A percentile compares a stretch with the other conserved stretches of the same genome.
Evolutionary conservation across 345 rosid species (phyloP).

Genomic region (Citrus sinensis): DNA sequence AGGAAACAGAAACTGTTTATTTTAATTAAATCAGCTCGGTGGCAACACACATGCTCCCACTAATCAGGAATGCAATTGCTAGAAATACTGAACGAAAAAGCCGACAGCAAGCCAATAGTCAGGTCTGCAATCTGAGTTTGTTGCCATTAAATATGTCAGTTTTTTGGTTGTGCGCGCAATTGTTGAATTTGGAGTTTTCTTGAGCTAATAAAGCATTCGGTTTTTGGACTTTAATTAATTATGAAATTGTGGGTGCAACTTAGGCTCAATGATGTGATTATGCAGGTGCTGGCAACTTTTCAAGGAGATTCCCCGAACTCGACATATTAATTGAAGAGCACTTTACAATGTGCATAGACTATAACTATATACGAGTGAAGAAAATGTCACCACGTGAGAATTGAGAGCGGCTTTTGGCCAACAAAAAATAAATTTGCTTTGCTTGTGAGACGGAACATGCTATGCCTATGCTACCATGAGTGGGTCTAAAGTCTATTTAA

Average conservation of each 20-base stretch:
- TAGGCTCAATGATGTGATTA: background rate
- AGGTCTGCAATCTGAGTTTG: background rate
- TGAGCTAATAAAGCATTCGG: background rate
- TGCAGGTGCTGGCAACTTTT: background rate
- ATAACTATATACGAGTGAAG: background rate
- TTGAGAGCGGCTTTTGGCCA: no score
- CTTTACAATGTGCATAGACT: background rate
- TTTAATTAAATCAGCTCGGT: background rate
- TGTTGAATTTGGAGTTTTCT: background rate
- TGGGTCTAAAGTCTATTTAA: background rate
- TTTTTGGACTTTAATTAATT: background rate
- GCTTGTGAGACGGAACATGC: background rate
- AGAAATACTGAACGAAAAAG: background rate
- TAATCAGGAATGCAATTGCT: constrained; percentile 7
- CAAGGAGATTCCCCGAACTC: background rate
- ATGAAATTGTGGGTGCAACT: background rate
- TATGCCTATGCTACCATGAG: no score
- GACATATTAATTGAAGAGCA: background rate
- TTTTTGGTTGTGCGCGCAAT: background rate
- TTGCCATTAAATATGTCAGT: background rate
- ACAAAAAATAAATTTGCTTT: background rate
- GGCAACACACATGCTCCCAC: constrained; percentile 20
- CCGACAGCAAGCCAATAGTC: background rate
- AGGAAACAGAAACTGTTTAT: background rate
- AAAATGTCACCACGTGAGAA: background rate